Percentiles rank a stretch among this genome's conserved stretches.
Evolutionary conservation across 768 basidiomycete genomes (phyloP).

Genomic region (Russula virescens): DNA sequence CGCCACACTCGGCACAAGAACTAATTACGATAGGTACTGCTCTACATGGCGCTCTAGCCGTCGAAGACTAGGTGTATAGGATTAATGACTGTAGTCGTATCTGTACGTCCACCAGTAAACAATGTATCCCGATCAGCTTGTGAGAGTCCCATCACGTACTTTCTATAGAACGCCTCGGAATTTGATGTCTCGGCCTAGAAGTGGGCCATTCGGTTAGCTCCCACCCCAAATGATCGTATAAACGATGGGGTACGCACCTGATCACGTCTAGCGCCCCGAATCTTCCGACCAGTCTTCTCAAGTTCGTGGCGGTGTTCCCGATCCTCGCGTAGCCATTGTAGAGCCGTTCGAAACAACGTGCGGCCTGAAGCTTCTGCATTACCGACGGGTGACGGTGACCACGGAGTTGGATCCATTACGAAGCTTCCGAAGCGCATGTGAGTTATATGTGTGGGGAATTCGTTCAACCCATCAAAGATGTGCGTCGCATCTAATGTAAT

Average conservation of each 20-base stretch:
- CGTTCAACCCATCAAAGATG: slow-evolving; percentile 87
- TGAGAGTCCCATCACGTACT: slow-evolving; percentile 41
- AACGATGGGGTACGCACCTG: slow-evolving; percentile 37
- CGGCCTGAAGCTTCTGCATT: slow-evolving; percentile 28
- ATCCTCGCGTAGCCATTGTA: slow-evolving; percentile 87
- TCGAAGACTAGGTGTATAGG: no score
- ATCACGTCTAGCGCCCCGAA: slow-evolving; percentile 52
- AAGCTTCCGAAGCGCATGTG: slow-evolving; percentile 87
- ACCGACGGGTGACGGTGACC: slow-evolving; percentile 45
- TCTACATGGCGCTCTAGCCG: no score
- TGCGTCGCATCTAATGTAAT: slow-evolving; percentile 77
- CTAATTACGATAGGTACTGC: no score
- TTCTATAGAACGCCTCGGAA: slow-evolving; percentile 80
- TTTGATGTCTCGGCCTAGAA: slow-evolving; percentile 57
- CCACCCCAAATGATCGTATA: slow-evolving; percentile 1
- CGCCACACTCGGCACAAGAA: no score
- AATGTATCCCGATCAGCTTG: neutral
- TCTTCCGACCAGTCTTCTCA: slow-evolving; percentile 52
- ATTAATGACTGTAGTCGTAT: slow-evolving; percentile 20
- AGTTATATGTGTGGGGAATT: slow-evolving; percentile 90
- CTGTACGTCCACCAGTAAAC: neutral
- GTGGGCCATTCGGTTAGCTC: neutral
- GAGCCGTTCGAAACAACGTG: slow-evolving; percentile 62
- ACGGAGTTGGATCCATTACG: slow-evolving; percentile 57
- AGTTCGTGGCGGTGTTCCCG: slow-evolving; percentile 55